phyloP scores from a whole-genome alignment of 305 asterid species.

The Ruellia speciosa region DNA sequence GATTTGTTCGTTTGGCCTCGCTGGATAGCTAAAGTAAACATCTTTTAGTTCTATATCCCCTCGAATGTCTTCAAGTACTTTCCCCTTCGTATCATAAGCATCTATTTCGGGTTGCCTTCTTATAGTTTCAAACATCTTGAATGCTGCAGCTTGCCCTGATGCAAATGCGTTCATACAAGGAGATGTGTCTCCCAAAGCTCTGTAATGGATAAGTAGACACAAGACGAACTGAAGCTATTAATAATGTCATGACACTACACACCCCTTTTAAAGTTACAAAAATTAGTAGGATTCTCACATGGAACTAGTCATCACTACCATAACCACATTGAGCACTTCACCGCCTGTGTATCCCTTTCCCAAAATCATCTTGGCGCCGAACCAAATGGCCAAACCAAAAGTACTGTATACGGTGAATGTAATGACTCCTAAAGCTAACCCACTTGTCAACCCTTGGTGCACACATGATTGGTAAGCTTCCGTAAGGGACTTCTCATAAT shows the following conservation, averaged over 20 bases:
- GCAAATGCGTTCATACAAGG: slow-evolving; percentile 60
- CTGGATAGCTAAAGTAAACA: slow-evolving; percentile 54
- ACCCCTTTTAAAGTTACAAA: background rate
- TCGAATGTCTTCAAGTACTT: slow-evolving; percentile 37
- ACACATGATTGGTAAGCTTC: slow-evolving; percentile 49
- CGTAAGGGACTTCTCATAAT: slow-evolving; percentile 43
- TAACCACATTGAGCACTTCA: slow-evolving; percentile 43
- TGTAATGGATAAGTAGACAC: slow-evolving; percentile 11
- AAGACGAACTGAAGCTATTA: background rate
- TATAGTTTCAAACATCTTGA: slow-evolving; percentile 57
- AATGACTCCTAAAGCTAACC: slow-evolving; percentile 50
- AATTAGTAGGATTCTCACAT: slow-evolving; percentile 31
- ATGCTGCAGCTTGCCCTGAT: slow-evolving; percentile 65
- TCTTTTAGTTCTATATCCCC: slow-evolving; percentile 54
- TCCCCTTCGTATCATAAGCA: slow-evolving; percentile 40
- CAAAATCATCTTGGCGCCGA: slow-evolving; percentile 55
- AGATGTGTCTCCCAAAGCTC: slow-evolving; percentile 62
- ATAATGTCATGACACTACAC: too few species aligned
- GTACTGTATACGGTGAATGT: slow-evolving; percentile 45
- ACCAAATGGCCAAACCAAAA: slow-evolving; percentile 61
- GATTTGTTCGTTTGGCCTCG: slow-evolving; percentile 46
- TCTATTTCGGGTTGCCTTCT: slow-evolving; percentile 51
- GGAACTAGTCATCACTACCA: slow-evolving; percentile 54
- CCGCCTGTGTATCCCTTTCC: slow-evolving; percentile 62
- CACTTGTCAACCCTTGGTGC: slow-evolving; percentile 54